Base-by-base conservation (phyloP, 305 asterid species). In the Fraxinus ornus region DNA sequence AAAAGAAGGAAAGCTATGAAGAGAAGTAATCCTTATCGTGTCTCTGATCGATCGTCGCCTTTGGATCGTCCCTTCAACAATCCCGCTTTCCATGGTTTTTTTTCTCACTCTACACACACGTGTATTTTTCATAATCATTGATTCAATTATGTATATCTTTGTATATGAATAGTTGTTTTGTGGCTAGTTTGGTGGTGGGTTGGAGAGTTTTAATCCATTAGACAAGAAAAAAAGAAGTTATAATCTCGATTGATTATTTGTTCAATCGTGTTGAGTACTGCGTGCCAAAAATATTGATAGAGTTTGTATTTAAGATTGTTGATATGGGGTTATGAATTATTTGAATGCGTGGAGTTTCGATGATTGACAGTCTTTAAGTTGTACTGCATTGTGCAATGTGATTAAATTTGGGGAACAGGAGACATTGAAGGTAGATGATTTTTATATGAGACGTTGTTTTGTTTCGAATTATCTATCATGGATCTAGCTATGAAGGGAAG, bases 11-110 rank as follows among this genome's bases (percentile, higher is more conserved):
- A 49, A 41, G 80, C 47, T 41, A 75, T 70, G 77, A 88, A 80
- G 77, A 87, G 81, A 80, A 83, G 85, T 62, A 82, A 77, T 39
- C 37, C 86, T 35, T 86, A 84, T 24, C 88, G 71, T 78, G 77
- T 86, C 9, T 72, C 86, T 60, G 90, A 84, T 81, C 87, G 74
- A 74, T 78, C 90, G 7, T 81, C 80, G 55, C 87, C 82, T 80
- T 22, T 73, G 79, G 88, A 84, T 83, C 91, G 86, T 17, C 75
- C 91, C 28, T 82, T 83, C 86, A 82, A 78, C 75, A 85, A 83
- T 80, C 86, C 88, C 26, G 64, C 79, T 68, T 83, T 81, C 41
- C 75, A 79, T 81, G 91, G 92, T 87, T 26, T 66, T 26, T 66
- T 60, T 47, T 71, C 57, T 79, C 75, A 60, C 71, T 24, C 19